Base-by-base conservation (phyloP, 208 protist genomes). In the Leishmania mexicana region DNA sequence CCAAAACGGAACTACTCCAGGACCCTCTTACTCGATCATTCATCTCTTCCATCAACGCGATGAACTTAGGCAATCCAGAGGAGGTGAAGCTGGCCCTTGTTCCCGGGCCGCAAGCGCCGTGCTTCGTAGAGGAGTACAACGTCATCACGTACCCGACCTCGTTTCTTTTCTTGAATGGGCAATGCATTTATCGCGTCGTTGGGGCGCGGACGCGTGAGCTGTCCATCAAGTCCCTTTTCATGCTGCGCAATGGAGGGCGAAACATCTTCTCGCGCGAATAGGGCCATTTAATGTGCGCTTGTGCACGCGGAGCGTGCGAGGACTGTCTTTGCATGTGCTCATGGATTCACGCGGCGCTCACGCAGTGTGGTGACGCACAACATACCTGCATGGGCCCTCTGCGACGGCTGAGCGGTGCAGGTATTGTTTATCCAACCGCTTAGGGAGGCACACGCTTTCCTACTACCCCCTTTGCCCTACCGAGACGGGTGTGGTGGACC, bases 191-290 rank as follows among this genome's bases (percentile, higher is more conserved):
- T 54, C 88, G 91, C 35, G 86, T 90, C 58, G 89, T 94, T 7
- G 94, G 94, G 6, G 92, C 91, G 0, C 85, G 92, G 1, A 87
- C 90, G 13, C 82, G 89, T 2, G 94, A 97, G 82, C 76, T 96
- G 70, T 94, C 92, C 19, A 96, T 96, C 65, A 97, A 97, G 86
- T 92, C 90, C 8, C 82, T 96, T 2, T 95, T 97, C 67, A 93
- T 94, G 84, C 84, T 97, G 65, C 91, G 94, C 28, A 97, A 97
- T 79, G 88, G 77, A 38, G 81, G 82, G 1, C 82, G 92, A 3
- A 93, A 95, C 70, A 88, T 97, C 54, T 94, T 97, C 76, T 92
- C 94, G 15, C 76, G 90, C 2, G 84, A 92, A 68, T 96, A 79
- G 80, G 47, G 2, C 13, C 5, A 40, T 10, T 54, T 54, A 51